A percentile compares a stretch with the other conserved stretches of the same genome.
Evolutionary conservation across 257 asterid species (phyloP).

Genomic region (Agastache rugosa): DNA sequence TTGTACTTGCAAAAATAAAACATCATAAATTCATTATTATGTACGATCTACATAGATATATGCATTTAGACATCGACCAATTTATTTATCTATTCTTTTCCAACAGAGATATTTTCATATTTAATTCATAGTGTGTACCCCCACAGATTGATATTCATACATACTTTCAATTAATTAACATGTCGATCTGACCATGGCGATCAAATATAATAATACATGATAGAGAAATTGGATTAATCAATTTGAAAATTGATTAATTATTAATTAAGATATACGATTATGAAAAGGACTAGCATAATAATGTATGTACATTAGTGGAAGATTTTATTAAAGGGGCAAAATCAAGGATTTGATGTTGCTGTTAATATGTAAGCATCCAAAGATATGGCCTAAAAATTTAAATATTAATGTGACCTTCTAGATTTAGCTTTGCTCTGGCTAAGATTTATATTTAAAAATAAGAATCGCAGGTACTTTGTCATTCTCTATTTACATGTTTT

Average conservation of each 20-base stretch:
- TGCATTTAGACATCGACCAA: neutral
- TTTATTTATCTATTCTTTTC: neutral
- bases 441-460: neutral
- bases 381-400: slow-evolving; percentile 32
- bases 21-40: neutral
- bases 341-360: slow-evolving; percentile 41
- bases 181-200: neutral
- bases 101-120: slow-evolving; percentile 15
- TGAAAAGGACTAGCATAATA: slow-evolving; percentile 35
- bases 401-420: neutral
- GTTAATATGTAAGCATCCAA: slow-evolving; percentile 32
- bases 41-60: neutral
- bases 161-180: neutral
- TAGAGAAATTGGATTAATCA: slow-evolving; percentile 23
- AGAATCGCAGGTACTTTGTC: neutral
- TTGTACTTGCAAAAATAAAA: neutral
- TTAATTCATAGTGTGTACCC: slow-evolving; percentile 22
- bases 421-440: neutral
- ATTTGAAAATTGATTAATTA: slow-evolving; percentile 10
- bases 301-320: slow-evolving; percentile 30
- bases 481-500: neutral
- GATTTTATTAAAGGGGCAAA: slow-evolving; percentile 32
- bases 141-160: neutral
- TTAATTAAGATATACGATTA: neutral
- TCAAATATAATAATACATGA: slow-evolving; percentile 9